Conservation (phyloP, 805 yeast genomes). For the Cephaloascus albidus region DNA sequence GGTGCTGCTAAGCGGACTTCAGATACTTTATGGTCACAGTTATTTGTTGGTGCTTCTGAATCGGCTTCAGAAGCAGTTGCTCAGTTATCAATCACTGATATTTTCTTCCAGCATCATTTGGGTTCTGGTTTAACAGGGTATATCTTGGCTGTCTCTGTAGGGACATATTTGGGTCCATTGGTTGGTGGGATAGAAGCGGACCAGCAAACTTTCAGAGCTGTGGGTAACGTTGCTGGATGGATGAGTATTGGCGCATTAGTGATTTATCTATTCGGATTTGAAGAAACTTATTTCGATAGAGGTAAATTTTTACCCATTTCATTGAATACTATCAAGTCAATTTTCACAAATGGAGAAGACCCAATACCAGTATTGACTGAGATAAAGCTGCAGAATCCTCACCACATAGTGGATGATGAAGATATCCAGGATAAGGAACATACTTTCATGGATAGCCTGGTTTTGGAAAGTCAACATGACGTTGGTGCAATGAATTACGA, state of each 20-base stretch:
- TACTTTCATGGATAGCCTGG: background rate
- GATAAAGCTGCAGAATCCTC: background rate
- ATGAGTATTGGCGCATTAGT: constrained; percentile 33
- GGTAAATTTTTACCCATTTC: constrained; percentile 16
- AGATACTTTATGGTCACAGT: constrained; percentile 70
- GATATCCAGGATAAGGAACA: constrained; percentile 1
- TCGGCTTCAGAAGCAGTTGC: constrained; percentile 70
- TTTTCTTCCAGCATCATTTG: constrained; percentile 70
- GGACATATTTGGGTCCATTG: constrained; percentile 73
- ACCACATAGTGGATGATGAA: background rate
- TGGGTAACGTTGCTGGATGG: constrained; percentile 60
- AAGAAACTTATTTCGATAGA: constrained; percentile 65
- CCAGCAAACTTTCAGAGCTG: constrained; percentile 66
- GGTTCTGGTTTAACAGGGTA: constrained; percentile 67
- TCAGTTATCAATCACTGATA: constrained; percentile 60
- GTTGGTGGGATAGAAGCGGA: constrained; percentile 67
- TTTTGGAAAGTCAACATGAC: background rate
- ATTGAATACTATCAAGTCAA: constrained; percentile 2
- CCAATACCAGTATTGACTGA: background rate
- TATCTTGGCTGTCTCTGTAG: constrained; percentile 65
- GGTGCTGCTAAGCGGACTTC: constrained; percentile 41
- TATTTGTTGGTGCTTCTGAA: constrained; percentile 75
- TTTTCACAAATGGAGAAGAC: constrained; percentile 2
- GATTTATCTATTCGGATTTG: constrained; percentile 50
- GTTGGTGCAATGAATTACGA: constrained; percentile 1